Base-by-base conservation (phyloP, 2,329 filamentous ascomycete species). In the Daldinia sp. region DNA sequence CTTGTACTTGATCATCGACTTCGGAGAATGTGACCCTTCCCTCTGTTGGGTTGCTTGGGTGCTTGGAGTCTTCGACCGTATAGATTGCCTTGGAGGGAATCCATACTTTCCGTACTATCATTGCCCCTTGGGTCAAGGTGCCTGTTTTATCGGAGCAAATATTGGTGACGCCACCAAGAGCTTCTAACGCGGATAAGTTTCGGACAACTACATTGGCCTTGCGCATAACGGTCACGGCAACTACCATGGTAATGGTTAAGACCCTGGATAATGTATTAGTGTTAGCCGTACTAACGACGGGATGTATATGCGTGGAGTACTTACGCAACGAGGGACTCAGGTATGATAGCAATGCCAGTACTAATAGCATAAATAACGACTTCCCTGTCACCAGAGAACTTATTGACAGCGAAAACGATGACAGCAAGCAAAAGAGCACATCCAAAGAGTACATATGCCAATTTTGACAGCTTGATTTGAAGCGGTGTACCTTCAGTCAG, bases 131-230 rank as follows among this genome's bases (percentile, higher is more conserved):
- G 0, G 87, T 90, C 11, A 90, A 77, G 0, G 89, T 92, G 11
- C 89, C 89, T 0, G 89, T 91, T 77, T 91, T 91, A 77, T 91
- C 89, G 21, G 88, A 90, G 76, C 89, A 91, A 70, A 91, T 90
- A 71, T 90, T 87, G 58, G 88, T 91, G 21, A 91, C 88, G 41
- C 87, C 88, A 10, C 89, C 89, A 1, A 92, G 82, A 10, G 88
- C 87, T 70, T 92, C 89, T 0, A 91, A 81, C 0, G 87, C 87
- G 3, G 87, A 86, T 41, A 91, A 80, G 70, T 90, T 88, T 66
- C 87, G 82, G 25, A 89, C 85, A 54, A 90, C 85, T 39, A 90
- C 87, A 64, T 89, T 85, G 32, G 85, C 80, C 72, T 87, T 85
- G 61, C 85, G 82, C 87, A 89, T 89, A 35, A 85, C 83, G 47